Conservation (phyloP, 768 basidiomycete genomes). For the Tricholoma bakamatsutake region DNA sequence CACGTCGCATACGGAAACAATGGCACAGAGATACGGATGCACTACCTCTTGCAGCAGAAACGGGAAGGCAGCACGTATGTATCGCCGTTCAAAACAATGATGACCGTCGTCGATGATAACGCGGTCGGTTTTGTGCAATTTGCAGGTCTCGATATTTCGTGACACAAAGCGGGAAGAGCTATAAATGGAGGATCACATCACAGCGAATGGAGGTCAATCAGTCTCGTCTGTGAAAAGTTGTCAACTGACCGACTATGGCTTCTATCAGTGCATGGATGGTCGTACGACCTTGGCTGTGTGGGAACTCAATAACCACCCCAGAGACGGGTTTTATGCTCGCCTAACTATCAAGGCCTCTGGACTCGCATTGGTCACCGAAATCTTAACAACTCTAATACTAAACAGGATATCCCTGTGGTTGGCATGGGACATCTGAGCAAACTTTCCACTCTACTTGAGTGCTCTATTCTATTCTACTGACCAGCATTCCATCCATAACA, state of each 20-base stretch:
- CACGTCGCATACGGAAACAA: slow-evolving; percentile 68
- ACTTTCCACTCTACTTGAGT: neutral
- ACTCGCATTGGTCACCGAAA: slow-evolving; percentile 65
- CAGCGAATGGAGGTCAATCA: slow-evolving; percentile 63
- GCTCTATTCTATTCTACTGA: neutral
- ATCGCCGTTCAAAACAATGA: neutral
- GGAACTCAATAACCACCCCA: slow-evolving; percentile 50
- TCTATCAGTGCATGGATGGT: slow-evolving; percentile 55
- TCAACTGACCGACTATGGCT: neutral
- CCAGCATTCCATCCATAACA: neutral
- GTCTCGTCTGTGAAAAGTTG: neutral
- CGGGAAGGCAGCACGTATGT: slow-evolving; percentile 60
- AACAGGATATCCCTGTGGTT: slow-evolving; percentile 64
- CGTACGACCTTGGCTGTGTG: slow-evolving; percentile 59
- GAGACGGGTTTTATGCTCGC: slow-evolving; percentile 52
- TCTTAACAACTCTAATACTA: slow-evolving; percentile 67
- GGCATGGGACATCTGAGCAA: slow-evolving; percentile 37
- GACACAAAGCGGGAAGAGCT: slow-evolving; percentile 60
- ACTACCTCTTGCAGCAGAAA: slow-evolving; percentile 49
- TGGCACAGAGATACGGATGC: slow-evolving; percentile 49
- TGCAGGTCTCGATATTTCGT: slow-evolving; percentile 70
- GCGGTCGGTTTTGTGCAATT: slow-evolving; percentile 1
- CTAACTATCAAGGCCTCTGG: slow-evolving; percentile 54
- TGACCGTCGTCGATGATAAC: neutral
- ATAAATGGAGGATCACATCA: slow-evolving; percentile 67